Percentiles rank a stretch among this genome's conserved stretches.
phyloP scores from a whole-genome alignment of 2,329 filamentous ascomycete species.

The Zymoseptoria tritici region DNA sequence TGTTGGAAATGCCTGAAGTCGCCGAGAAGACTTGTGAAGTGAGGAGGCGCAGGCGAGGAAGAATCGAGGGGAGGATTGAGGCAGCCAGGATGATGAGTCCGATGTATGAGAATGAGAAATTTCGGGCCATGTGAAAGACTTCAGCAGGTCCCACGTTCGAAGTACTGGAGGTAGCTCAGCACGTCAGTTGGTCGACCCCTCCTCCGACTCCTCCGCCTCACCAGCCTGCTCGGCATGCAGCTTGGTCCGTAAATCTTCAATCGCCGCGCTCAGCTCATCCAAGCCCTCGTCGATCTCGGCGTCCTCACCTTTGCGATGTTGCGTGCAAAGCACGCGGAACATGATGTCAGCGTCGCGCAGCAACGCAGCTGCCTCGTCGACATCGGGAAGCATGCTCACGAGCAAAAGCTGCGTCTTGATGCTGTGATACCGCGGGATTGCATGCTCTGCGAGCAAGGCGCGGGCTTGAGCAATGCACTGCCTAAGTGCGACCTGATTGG shows the following conservation, averaged over 20 bases:
- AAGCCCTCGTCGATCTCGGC: no score
- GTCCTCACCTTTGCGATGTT: no score
- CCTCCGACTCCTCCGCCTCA: no score
- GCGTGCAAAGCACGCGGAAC: no score
- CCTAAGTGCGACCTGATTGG: neutral
- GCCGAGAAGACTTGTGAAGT: constrained; percentile 24
- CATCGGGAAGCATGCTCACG: no score
- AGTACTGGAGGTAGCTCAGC: neutral
- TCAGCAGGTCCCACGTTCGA: neutral
- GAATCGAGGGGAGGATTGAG: constrained; percentile 34
- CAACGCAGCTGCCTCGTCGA: no score
- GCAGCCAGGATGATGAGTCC: constrained; percentile 36
- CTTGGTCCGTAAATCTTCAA: no score
- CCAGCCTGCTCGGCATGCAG: no score
- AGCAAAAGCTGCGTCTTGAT: neutral
- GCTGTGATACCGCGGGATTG: neutral
- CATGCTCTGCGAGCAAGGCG: neutral
- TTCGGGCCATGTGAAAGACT: neutral
- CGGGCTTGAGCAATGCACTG: constrained; percentile 1
- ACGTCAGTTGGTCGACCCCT: neutral
- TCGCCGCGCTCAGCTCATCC: no score
- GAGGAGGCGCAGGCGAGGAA: constrained; percentile 36
- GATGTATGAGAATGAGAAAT: constrained; percentile 4
- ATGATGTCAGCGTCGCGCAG: no score
- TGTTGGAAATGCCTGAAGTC: neutral